Evolutionary conservation across 768 basidiomycete species (phyloP).

Genomic region (Amanita polypyramis): DNA sequence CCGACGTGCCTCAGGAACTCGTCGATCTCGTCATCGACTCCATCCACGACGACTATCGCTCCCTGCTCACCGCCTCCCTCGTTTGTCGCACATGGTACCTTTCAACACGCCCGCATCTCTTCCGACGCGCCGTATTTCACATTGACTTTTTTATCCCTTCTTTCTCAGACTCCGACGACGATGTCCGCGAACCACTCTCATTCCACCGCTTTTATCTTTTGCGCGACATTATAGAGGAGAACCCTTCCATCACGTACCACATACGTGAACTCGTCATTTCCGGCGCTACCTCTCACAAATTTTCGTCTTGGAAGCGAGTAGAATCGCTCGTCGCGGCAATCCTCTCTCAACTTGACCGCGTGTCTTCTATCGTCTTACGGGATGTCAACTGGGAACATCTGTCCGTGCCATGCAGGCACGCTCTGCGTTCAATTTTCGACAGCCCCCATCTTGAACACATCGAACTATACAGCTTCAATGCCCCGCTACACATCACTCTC

Average conservation of each 20-base stretch:
- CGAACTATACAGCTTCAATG: slow-evolving; percentile 7
- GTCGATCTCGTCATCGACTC: slow-evolving; percentile 15
- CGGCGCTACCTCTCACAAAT: slow-evolving; percentile 5
- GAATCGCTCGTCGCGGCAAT: slow-evolving; percentile 6
- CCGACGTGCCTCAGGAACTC: slow-evolving; percentile 16
- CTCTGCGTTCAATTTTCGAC: slow-evolving; percentile 8
- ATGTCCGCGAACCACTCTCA: slow-evolving; percentile 3
- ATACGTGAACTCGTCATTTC: slow-evolving; percentile 11
- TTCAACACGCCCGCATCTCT: slow-evolving; percentile 15
- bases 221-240: slow-evolving; percentile 4
- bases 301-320: slow-evolving; percentile 2
- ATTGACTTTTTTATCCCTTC: slow-evolving; percentile 11
- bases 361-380: slow-evolving; percentile 4
- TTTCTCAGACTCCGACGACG: background rate
- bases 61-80: slow-evolving; percentile 9
- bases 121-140: slow-evolving; percentile 5
- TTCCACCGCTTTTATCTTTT: slow-evolving; percentile 10
- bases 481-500: background rate
- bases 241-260: slow-evolving; percentile 8
- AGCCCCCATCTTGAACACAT: slow-evolving; percentile 8
- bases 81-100: slow-evolving; percentile 14
- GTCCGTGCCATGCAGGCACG: background rate
- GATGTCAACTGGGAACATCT: slow-evolving; percentile 11
- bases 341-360: slow-evolving; percentile 7
- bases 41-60: slow-evolving; percentile 11